Conservation (phyloP, 169 alveolate species). For the Plasmodium relictum region DNA sequence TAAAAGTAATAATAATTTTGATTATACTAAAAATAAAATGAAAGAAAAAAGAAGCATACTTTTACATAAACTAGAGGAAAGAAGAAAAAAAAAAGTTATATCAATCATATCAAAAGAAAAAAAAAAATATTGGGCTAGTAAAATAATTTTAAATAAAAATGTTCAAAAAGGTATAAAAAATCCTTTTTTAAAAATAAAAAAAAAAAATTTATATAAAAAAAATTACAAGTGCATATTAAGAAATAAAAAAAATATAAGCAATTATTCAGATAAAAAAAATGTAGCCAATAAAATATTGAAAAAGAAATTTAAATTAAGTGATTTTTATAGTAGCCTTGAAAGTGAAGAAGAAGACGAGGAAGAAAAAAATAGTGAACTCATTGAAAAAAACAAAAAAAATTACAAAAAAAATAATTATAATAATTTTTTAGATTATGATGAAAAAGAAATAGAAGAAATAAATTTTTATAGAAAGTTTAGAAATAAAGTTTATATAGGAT, state of each 20-base stretch:
- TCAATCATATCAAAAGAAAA: background rate
- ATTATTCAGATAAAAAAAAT: background rate
- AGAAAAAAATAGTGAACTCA: background rate
- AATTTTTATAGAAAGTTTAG: slow-evolving; percentile 25
- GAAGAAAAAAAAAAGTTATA: slow-evolving; percentile 4
- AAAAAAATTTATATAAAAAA: slow-evolving; percentile 20
- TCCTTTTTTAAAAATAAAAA: slow-evolving; percentile 33
- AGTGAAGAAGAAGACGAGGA: slow-evolving; percentile 60
- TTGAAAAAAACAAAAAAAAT: background rate
- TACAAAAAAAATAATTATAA: slow-evolving; percentile 3
- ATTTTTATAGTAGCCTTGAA: slow-evolving; percentile 70
- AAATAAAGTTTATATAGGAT: slow-evolving; percentile 49
- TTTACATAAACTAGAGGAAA: slow-evolving; percentile 6
- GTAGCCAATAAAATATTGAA: background rate
- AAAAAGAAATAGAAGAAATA: slow-evolving; percentile 51
- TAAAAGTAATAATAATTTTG: slow-evolving; percentile 24
- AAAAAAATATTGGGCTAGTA: background rate
- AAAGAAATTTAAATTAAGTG: slow-evolving; percentile 28
- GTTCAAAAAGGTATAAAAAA: background rate
- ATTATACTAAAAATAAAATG: slow-evolving; percentile 24
- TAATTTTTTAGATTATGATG: slow-evolving; percentile 18
- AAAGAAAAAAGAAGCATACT: slow-evolving; percentile 40
- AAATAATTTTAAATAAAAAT: background rate
- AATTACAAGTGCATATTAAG: slow-evolving; percentile 12
- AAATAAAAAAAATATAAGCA: background rate